Conservation (phyloP, 768 basidiomycete species). For the Leccinum imitatum region DNA sequence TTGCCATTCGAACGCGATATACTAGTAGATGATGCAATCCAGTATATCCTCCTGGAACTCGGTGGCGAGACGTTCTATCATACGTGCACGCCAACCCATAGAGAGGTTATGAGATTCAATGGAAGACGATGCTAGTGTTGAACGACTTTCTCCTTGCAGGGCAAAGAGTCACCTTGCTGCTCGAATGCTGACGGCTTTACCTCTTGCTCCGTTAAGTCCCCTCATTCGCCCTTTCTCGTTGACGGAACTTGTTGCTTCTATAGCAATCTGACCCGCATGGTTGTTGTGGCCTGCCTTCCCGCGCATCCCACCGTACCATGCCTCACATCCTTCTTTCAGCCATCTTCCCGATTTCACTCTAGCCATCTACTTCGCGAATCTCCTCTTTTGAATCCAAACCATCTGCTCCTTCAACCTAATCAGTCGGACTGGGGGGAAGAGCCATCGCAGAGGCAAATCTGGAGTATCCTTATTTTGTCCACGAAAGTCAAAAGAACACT, state of each 20-base stretch:
- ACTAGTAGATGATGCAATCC: not conserved
- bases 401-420: not conserved
- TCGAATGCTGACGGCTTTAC: not conserved
- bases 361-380: not conserved
- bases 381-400: not conserved
- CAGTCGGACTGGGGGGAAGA: not conserved
- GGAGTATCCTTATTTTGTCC: not conserved
- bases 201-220: not conserved
- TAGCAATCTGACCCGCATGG: not conserved
- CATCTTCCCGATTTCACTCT: not conserved
- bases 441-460: not conserved
- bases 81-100: not conserved
- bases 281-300: not conserved
- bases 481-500: not conserved
- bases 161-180: not conserved
- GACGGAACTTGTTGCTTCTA: not conserved
- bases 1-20: not conserved
- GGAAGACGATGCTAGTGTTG: not conserved
- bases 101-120: not conserved
- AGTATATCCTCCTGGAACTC: not conserved
- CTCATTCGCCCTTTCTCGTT: not conserved
- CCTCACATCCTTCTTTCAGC: not conserved
- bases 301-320: not conserved
- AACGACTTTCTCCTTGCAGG: too few species aligned
- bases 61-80: not conserved